Evolutionary conservation across 2,329 filamentous ascomycete species (phyloP).

Genomic region (Rhynchosporium agropyri): DNA sequence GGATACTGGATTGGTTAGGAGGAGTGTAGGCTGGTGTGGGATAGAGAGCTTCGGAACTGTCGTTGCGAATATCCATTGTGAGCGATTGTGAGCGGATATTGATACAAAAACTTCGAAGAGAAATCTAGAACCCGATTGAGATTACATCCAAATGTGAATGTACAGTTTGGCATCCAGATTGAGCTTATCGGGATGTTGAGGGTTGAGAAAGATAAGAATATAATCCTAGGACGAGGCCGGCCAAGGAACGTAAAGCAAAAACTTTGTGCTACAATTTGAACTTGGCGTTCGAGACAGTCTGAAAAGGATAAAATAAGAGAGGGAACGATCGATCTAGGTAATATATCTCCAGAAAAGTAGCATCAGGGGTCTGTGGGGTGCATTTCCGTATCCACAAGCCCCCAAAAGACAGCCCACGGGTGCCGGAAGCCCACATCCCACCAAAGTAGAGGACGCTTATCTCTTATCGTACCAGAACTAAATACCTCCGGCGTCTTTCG

Average conservation of each 20-base stretch:
- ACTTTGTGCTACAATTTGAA: conserved; percentile 11
- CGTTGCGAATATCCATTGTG: conserved; percentile 32
- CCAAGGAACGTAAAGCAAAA: conserved; percentile 17
- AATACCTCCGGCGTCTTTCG: neutral
- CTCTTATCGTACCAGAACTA: conserved; percentile 24
- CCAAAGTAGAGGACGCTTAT: conserved; percentile 29
- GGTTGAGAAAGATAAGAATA: conserved; percentile 26
- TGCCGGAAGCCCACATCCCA: conserved; percentile 24
- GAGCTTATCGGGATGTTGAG: conserved; percentile 36
- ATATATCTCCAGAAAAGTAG: neutral
- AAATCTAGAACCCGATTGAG: conserved; percentile 9
- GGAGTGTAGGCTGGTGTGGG: conserved; percentile 40
- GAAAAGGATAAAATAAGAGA: conserved; percentile 22
- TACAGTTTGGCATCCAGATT: conserved; percentile 21
- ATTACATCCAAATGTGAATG: conserved; percentile 11
- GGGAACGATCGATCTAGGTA: conserved; percentile 21
- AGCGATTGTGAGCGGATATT: conserved; percentile 14
- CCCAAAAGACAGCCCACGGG: conserved; percentile 22
- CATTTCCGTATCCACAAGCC: conserved; percentile 27
- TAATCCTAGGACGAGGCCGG: conserved; percentile 23
- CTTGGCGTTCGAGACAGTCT: conserved; percentile 8
- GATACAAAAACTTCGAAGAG: conserved; percentile 21
- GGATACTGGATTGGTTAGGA: conserved; percentile 41
- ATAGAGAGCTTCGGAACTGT: conserved; percentile 29
- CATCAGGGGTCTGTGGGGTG: conserved; percentile 36